Percentiles rank a stretch among this genome's conserved stretches.
phyloP scores from a whole-genome alignment of 805 yeast species.

The Myxozyma neotropica region DNA sequence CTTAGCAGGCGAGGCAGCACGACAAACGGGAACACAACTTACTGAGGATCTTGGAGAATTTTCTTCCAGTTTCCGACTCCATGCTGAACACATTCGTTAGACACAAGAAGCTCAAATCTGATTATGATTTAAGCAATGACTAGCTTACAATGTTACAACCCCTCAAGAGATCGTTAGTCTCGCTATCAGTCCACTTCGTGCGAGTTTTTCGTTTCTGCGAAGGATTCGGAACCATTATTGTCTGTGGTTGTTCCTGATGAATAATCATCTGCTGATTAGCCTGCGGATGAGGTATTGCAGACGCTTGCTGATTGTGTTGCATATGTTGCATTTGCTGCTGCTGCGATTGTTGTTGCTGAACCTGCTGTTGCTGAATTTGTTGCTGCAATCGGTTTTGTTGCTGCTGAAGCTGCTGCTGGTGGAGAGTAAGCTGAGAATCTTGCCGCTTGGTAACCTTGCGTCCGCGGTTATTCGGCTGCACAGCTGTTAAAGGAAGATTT shows the following conservation, averaged over 20 bases:
- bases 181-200: constrained; percentile 48
- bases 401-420: constrained; percentile 2
- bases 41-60: constrained; percentile 46
- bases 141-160: constrained; percentile 46
- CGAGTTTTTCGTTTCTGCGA: constrained; percentile 35
- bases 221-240: not conserved
- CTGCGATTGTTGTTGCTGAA: constrained; percentile 10
- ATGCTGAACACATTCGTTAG: constrained; percentile 5
- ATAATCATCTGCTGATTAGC: constrained; percentile 6
- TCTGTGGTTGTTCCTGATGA: constrained; percentile 16
- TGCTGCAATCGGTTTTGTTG: constrained; percentile 5
- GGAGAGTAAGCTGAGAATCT: constrained; percentile 2
- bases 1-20: not conserved
- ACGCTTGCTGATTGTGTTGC: constrained; percentile 5
- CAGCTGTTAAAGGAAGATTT: not conserved
- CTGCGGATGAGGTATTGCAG: constrained; percentile 10
- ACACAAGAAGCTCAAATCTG: not conserved
- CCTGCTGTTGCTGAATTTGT: constrained; percentile 9
- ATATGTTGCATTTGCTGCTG: constrained; percentile 7
- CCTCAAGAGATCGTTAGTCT: constrained; percentile 47
- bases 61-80: constrained; percentile 51
- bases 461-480: constrained; percentile 13
- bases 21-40: not conserved
- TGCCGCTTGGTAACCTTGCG: constrained; percentile 1
- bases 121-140: not conserved